These are phyloP conservation scores for Sequoia sempervirens DNA, from an alignment of 75 land plant genomes.

Conservation along the genomic window DNA sequence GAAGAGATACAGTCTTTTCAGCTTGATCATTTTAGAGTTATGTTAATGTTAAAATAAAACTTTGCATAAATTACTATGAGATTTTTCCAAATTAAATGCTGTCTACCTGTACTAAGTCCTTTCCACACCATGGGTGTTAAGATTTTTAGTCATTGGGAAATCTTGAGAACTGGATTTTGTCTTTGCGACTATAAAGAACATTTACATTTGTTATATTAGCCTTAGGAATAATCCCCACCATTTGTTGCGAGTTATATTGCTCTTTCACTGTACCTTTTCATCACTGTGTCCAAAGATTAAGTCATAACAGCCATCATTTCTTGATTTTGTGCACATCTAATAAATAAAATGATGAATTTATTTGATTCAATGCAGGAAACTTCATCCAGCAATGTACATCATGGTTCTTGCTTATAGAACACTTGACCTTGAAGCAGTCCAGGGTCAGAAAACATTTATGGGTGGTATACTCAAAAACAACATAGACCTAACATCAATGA, in stretches of 20 bases:
- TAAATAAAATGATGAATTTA: not conserved
- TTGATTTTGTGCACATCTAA: not conserved
- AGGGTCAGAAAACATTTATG: constrained; percentile 23
- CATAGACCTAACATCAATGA: constrained; percentile 2
- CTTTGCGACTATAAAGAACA: not conserved
- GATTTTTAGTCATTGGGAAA: not conserved
- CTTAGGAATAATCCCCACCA: not conserved
- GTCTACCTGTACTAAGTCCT: not conserved
- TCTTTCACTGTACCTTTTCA: not conserved
- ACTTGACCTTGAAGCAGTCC: constrained; percentile 67
- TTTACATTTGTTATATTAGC: not conserved
- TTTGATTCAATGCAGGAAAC: constrained; percentile 33
- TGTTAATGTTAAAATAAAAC: not conserved
- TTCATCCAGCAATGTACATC: constrained; percentile 90
- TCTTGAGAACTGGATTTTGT: not conserved
- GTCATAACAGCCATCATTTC: not conserved
- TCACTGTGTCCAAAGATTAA: not conserved
- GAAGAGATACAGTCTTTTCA: too few species aligned
- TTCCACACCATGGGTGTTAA: not conserved
- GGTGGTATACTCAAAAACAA: not conserved
- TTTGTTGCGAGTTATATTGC: not conserved
- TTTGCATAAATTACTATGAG: not conserved
- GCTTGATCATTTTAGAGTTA: not conserved
- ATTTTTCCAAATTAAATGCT: not conserved
- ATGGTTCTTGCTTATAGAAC: constrained; percentile 87